Conservation (phyloP, 192 early-diverging fungal species). For the Jimgerdemannia flammicorona region DNA sequence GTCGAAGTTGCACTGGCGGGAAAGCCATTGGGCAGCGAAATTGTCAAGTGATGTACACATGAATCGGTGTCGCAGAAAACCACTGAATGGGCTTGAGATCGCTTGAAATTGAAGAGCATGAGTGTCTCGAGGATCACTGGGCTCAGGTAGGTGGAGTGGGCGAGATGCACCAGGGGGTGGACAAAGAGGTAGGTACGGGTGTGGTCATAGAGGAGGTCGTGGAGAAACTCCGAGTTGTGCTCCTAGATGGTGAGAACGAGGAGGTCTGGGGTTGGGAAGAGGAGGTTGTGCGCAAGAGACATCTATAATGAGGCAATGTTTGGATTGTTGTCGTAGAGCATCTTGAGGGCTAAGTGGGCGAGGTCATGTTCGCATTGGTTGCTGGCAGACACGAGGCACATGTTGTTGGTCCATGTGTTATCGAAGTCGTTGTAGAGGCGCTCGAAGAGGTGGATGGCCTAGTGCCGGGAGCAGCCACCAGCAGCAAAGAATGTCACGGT, state of each 20-base stretch:
- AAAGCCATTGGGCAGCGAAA: background rate
- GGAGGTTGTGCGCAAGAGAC: background rate
- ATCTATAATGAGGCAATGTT: too few relatives aligned
- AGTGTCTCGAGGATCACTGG: background rate
- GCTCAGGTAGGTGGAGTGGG: too few relatives aligned
- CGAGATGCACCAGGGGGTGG: background rate
- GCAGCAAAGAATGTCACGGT: background rate
- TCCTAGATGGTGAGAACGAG: background rate
- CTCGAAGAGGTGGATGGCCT: background rate
- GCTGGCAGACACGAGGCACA: background rate
- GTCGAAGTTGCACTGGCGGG: background rate
- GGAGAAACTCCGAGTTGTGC: background rate
- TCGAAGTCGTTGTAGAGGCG: background rate
- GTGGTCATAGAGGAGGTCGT: background rate
- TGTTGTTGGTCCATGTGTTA: background rate
- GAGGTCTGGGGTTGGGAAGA: background rate
- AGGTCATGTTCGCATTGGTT: background rate
- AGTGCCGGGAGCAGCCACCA: background rate
- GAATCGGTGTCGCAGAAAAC: background rate
- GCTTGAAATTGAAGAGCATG: background rate
- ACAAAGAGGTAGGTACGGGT: background rate
- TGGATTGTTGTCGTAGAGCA: background rate
- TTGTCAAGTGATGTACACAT: background rate
- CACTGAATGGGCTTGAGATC: background rate
- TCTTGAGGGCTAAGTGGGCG: background rate